These are phyloP conservation scores for Populus trichocarpa DNA, from an alignment of 441 rosid species.

Conservation along the genomic window DNA sequence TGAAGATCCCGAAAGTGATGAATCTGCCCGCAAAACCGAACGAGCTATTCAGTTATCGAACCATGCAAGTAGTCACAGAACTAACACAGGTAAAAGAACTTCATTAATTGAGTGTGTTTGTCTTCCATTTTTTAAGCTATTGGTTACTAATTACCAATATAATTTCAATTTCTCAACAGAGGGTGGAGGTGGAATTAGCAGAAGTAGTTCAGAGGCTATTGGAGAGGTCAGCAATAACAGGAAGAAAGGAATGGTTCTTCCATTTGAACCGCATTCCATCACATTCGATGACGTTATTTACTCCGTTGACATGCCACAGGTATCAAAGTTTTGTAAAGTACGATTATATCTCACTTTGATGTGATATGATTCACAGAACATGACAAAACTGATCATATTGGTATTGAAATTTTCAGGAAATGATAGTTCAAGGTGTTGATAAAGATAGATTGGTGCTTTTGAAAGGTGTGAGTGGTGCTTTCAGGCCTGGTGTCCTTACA, in stretches of 20 bases:
- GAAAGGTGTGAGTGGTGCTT: slow-evolving; percentile 76
- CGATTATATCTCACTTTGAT: background rate
- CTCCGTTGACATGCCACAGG: slow-evolving; percentile 78
- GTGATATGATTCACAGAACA: background rate
- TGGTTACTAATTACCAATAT: background rate
- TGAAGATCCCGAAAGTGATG: slow-evolving; percentile 36
- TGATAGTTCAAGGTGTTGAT: slow-evolving; percentile 53
- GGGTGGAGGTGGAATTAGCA: slow-evolving; percentile 6
- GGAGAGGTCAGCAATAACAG: slow-evolving; percentile 22
- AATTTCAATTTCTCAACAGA: slow-evolving; percentile 14
- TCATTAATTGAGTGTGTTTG: background rate
- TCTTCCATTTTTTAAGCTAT: background rate
- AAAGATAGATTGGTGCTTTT: slow-evolving; percentile 59
- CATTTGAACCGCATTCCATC: slow-evolving; percentile 72
- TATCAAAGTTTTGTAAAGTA: slow-evolving; percentile 10
- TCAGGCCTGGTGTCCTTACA: slow-evolving; percentile 91
- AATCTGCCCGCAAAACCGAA: slow-evolving; percentile 6
- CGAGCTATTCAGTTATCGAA: slow-evolving; percentile 36
- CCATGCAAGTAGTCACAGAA: slow-evolving; percentile 4
- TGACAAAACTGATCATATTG: background rate
- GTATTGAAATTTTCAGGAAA: slow-evolving; percentile 39
- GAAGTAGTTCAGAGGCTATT: slow-evolving; percentile 18
- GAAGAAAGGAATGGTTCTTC: slow-evolving; percentile 85
- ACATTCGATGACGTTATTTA: slow-evolving; percentile 57
- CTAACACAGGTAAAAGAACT: slow-evolving; percentile 19